phyloP scores from a whole-genome alignment of 2,329 filamentous ascomycete genomes.

The Hansfordia pulvinata region DNA sequence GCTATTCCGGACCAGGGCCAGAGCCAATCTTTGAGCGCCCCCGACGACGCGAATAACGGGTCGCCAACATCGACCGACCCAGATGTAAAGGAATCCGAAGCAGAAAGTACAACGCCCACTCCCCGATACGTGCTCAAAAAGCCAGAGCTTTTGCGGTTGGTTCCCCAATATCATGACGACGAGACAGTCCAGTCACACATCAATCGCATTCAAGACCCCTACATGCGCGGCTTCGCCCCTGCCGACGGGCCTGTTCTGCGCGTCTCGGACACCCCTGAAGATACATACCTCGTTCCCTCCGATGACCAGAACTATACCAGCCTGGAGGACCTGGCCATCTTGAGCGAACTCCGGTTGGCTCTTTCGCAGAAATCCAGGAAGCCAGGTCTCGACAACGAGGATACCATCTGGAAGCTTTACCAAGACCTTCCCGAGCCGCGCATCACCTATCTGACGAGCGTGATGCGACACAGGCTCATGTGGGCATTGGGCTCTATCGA shows the following conservation, averaged over 20 bases:
- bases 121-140: conserved; percentile 7
- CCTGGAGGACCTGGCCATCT: too few species aligned
- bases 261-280: conserved; percentile 35
- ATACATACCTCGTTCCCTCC: too few species aligned
- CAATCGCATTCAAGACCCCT: conserved; percentile 36
- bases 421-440: conserved; percentile 34
- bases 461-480: conserved; percentile 49
- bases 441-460: conserved; percentile 32
- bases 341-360: too few species aligned
- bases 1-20: too few species aligned
- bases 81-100: too few species aligned
- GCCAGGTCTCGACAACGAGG: conserved; percentile 24
- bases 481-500: conserved; percentile 53
- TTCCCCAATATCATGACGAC: conserved; percentile 34
- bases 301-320: too few species aligned
- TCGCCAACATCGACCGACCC: too few species aligned
- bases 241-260: conserved; percentile 31
- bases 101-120: too few species aligned
- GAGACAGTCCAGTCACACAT: conserved; percentile 38
- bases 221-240: conserved; percentile 37
- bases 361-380: too few species aligned
- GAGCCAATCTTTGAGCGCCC: too few species aligned
- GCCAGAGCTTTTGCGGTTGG: conserved; percentile 35
- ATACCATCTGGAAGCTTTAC: conserved; percentile 35
- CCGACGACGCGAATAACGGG: too few species aligned